Evolutionary conservation across 495 filamentous ascomycete species (phyloP), one percentile per base, ranked within the genome.

Genomic region (Penicillium flavigenum): DNA sequence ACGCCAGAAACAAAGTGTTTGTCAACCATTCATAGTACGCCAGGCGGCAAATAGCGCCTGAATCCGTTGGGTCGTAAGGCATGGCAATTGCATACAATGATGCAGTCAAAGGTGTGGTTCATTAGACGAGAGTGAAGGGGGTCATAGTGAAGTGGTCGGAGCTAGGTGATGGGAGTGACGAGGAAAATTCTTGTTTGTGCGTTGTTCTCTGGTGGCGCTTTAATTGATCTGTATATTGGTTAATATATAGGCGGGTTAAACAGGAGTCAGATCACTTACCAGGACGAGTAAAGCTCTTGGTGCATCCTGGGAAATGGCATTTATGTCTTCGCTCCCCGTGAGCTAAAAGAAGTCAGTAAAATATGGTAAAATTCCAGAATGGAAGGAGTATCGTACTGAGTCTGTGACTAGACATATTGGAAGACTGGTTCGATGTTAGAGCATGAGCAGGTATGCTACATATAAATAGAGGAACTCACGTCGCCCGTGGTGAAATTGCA

Each of bases 341-440:
- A 7, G 76, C 72, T 75, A 45, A 6, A 20, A 0, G 19, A 9
- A 11, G 53, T 73, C 60, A 72, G 65, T 49, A 31, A 34, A 20
- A 42, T 49, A 20, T 1, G 34, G 12, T 10, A 32, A 29, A 24
- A 5, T n/a, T 34, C 22, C 31, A 20, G 1, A 14, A n/a, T 29
- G 31, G 8, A 49, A 22, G 17, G n/a, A 5, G 12, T 12, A 55
- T 60, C 70, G 31, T 73, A 75, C 72, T 79, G 17, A 79, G 63
- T 59, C 74, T 66, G 46, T 79, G 76, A 31, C 76, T 79, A 2
- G 76, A 79, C 76, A 79, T 79, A 45, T 79, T 79, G 10, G 76
- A 79, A 27, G 76, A 79, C 76, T 78, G 46, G 5, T 14, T 7
- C 19, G 5, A 54, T 17, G 49, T 60, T 32, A 63, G 61, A 26